Base-by-base conservation (phyloP, 1,284 basidiomycete genomes). In the Amylostereum areolatum region DNA sequence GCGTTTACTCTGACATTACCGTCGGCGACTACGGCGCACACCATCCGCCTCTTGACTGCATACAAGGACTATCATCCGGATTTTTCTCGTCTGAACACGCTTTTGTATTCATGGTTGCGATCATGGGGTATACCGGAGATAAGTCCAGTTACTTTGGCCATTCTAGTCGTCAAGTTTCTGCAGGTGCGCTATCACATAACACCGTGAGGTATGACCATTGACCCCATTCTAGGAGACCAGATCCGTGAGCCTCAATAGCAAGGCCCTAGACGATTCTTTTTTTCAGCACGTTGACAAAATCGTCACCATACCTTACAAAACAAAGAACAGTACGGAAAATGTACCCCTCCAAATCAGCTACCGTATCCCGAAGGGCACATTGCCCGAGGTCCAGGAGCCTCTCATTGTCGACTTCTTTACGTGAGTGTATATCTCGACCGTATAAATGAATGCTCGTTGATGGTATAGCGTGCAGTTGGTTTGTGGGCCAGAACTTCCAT, bases 161-260 rank as follows among this genome's bases (percentile, higher is more conserved):
- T 55, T 39, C 45, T 55, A 31, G 9, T 55, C 18, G 43, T 52
- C 45, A 55, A 46, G 43, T 55, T 55, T 47, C 44, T 55, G 29
- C 54, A 55, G 45, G 54, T 55, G 41, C 3, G 29, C 18, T 18
- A 18, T 18, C 18, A 18, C 18, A 18, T 18, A 18, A 18, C 18
- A 18, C 18, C 18, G 18, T 18, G 18, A 18, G 18, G 18, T 18
- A 18, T 18, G 18, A 18, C 18, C 18, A 18, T 18, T 18, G 18
- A 18, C 18, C 18, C 18, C 18, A 18, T 18, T 18, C 18, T 18
- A 18, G 18, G 18, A 18, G 18, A 18, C 18, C 18, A 18, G 18
- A 18, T 18, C 18, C 18, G 18, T 18, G 18, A 18, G 18, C 18
- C 18, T 18, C 18, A 18, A 18, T 18, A 18, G 18, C 18, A 18